phyloP scores from a whole-genome alignment of 768 basidiomycete species.

The Pulveroboletus sp. region DNA sequence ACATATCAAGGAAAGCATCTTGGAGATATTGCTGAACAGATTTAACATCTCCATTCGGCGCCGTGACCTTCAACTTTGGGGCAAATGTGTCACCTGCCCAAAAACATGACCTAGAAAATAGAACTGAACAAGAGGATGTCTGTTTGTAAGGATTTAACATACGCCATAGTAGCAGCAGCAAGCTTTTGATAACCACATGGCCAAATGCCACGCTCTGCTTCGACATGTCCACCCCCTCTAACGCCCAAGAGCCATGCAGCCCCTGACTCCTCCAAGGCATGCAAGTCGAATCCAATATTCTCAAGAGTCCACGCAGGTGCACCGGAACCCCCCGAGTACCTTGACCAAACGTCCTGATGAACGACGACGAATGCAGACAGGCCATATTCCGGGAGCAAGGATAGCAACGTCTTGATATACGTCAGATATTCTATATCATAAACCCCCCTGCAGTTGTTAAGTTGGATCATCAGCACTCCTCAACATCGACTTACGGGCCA shows the following conservation, averaged over 20 bases:
- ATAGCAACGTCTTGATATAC: conserved; percentile 69
- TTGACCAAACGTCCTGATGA: conserved; percentile 96
- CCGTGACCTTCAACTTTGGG: conserved; percentile 59
- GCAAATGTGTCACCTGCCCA: conserved; percentile 90
- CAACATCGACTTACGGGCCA: conserved; percentile 64
- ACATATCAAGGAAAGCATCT: conserved; percentile 73
- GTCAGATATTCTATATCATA: conserved; percentile 81
- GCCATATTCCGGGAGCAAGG: conserved; percentile 67
- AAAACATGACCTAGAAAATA: conserved; percentile 67
- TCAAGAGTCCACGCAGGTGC: conserved; percentile 96
- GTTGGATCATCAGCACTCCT: not conserved
- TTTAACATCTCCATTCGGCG: conserved; percentile 43
- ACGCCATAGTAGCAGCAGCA: conserved; percentile 92
- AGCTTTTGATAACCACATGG: conserved; percentile 93
- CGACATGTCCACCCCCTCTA: conserved; percentile 66
- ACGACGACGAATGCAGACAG: conserved; percentile 71
- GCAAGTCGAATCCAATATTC: conserved; percentile 77
- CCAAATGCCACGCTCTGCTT: conserved; percentile 83
- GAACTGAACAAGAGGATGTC: not conserved
- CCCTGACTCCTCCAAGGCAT: conserved; percentile 71
- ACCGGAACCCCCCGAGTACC: conserved; percentile 91
- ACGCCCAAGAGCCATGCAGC: conserved; percentile 87
- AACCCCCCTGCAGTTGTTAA: conserved; percentile 49
- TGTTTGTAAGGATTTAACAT: conserved; percentile 25
- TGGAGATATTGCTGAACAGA: conserved; percentile 83